Percentiles rank a stretch among this genome's conserved stretches.
Evolutionary conservation across 257 asterid genomes (phyloP).

Genomic region (Parsonsia alboflavescens): DNA sequence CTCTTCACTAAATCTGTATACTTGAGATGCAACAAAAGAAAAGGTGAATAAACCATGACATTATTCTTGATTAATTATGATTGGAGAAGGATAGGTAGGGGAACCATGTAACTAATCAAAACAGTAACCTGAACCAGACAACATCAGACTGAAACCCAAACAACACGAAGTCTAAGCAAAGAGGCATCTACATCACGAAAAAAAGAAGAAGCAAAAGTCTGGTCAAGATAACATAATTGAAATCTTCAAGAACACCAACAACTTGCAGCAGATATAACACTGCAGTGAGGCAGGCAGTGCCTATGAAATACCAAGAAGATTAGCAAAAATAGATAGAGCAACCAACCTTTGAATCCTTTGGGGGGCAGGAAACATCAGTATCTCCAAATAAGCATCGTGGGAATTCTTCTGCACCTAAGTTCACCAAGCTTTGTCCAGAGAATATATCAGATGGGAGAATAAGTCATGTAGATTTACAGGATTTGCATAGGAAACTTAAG

Average conservation of each 20-base stretch:
- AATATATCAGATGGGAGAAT: conserved; percentile 7
- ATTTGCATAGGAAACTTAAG: conserved; percentile 1
- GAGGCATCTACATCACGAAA: too few species aligned
- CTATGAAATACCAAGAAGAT: not conserved
- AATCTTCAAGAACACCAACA: not conserved
- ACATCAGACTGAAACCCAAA: not conserved
- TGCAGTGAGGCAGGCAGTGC: not conserved
- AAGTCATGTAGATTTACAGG: conserved; percentile 6
- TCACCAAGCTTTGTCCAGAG: conserved; percentile 10
- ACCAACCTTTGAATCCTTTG: conserved; percentile 7
- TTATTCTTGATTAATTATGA: conserved; percentile 1
- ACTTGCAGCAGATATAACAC: not conserved
- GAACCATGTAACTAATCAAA: not conserved
- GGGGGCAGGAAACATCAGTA: conserved; percentile 1
- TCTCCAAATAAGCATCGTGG: not conserved
- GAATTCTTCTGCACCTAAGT: not conserved
- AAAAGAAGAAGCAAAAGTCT: not conserved
- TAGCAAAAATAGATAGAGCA: not conserved
- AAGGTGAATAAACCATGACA: not conserved
- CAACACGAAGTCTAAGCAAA: not conserved
- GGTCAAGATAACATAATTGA: not conserved
- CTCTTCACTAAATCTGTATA: not conserved
- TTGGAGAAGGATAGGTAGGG: not conserved
- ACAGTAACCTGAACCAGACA: too few species aligned
- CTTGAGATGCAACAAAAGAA: not conserved